Conservation (phyloP, 2,329 filamentous ascomycete genomes). For the Helminthosporium solani region DNA sequence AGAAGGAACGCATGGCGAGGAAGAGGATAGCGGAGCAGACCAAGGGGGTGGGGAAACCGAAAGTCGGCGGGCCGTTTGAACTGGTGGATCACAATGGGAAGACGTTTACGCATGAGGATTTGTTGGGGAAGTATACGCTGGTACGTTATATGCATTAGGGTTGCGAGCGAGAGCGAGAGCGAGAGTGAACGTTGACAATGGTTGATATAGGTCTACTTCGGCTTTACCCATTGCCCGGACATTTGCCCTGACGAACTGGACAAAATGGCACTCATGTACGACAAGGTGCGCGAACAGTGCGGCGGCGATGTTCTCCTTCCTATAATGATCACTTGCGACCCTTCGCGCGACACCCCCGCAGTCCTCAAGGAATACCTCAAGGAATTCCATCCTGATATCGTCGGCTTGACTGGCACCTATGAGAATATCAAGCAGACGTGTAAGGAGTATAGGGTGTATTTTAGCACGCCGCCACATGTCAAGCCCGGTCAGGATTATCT, state of each 20-base stretch:
- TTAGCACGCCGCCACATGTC: conserved; percentile 85
- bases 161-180: neutral
- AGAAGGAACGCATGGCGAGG: conserved; percentile 88
- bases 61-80: conserved; percentile 85
- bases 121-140: conserved; percentile 83
- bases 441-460: conserved; percentile 96
- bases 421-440: conserved; percentile 92
- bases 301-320: conserved; percentile 62
- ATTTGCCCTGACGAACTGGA: conserved; percentile 99
- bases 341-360: conserved; percentile 81
- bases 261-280: conserved; percentile 97
- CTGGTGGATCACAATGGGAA: conserved; percentile 80
- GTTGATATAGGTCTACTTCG: conserved; percentile 78
- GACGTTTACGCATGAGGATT: conserved; percentile 72
- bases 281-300: conserved; percentile 57
- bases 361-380: conserved; percentile 81
- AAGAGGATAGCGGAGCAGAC: conserved; percentile 86
- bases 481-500: conserved; percentile 94
- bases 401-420: conserved; percentile 91
- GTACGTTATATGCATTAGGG: conserved; percentile 49
- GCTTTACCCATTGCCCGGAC: conserved; percentile 96
- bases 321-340: conserved; percentile 94
- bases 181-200: neutral
- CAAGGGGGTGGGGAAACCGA: conserved; percentile 89
- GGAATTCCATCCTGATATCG: conserved; percentile 84